Evolutionary conservation across 805 yeast species (phyloP).

Genomic region (Lachancea kluyveri): DNA sequence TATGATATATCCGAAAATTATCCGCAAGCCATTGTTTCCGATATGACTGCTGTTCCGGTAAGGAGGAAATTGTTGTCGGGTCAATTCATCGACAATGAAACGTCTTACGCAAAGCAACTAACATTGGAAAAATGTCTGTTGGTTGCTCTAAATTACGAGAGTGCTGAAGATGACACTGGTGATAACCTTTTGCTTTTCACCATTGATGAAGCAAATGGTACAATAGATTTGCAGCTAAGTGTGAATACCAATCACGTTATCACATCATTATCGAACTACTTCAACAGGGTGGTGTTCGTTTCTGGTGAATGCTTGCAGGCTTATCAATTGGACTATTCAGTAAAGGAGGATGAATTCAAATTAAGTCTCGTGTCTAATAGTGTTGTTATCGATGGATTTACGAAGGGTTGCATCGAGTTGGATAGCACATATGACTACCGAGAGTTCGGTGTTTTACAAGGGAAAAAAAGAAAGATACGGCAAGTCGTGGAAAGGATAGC

Average conservation of each 20-base stretch:
- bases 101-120: constrained; percentile 29
- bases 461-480: constrained; percentile 1
- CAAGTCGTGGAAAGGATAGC: not conserved
- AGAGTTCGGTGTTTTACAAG: no score
- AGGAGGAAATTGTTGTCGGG: constrained; percentile 3
- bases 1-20: constrained; percentile 12
- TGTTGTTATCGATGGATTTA: constrained; percentile 12
- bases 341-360: constrained; percentile 30
- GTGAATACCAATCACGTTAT: constrained; percentile 17
- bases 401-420: constrained; percentile 9
- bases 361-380: constrained; percentile 21
- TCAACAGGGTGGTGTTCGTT: constrained; percentile 25
- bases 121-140: constrained; percentile 33
- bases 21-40: constrained; percentile 19
- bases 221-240: constrained; percentile 23
- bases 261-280: constrained; percentile 23
- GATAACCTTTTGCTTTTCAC: constrained; percentile 31
- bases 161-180: constrained; percentile 24
- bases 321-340: constrained; percentile 30
- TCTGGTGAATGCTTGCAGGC: constrained; percentile 29
- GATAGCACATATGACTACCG: no score
- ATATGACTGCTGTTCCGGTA: constrained; percentile 16
- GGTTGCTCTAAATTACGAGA: constrained; percentile 30
- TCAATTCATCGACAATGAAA: constrained; percentile 8
- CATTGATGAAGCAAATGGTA: constrained; percentile 31